These are phyloP conservation scores for Penicillium longicatenatum DNA, from an alignment of 495 filamentous ascomycete genomes.

Conservation along the genomic window DNA sequence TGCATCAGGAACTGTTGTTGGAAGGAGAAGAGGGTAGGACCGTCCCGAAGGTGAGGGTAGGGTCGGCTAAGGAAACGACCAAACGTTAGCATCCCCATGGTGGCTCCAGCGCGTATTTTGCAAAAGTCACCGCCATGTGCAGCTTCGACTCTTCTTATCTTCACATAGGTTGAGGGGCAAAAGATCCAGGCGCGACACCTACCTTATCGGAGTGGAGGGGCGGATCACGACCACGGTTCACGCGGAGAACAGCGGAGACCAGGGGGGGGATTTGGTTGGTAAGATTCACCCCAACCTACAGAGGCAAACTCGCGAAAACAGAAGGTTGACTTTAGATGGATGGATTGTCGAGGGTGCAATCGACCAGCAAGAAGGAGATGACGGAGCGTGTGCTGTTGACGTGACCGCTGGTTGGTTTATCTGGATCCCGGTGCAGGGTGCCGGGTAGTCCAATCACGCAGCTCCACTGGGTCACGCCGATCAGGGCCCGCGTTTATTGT, in stretches of 20 bases:
- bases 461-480: slow-evolving; percentile 3
- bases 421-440: background rate
- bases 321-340: background rate
- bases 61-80: slow-evolving; percentile 47
- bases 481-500: background rate
- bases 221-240: slow-evolving; percentile 17
- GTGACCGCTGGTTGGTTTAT: slow-evolving; percentile 6
- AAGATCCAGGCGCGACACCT: slow-evolving; percentile 1
- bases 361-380: slow-evolving; percentile 1
- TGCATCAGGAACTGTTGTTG: slow-evolving; percentile 49
- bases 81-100: slow-evolving; percentile 49
- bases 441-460: background rate
- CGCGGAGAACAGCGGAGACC: slow-evolving; percentile 10
- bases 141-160: slow-evolving; percentile 11
- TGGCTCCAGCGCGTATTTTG: slow-evolving; percentile 9
- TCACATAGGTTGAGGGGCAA: background rate
- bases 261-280: slow-evolving; percentile 1
- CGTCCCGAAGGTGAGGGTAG: slow-evolving; percentile 39
- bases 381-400: background rate
- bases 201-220: slow-evolving; percentile 16
- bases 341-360: background rate
- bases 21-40: slow-evolving; percentile 46
- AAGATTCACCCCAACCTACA: background rate
- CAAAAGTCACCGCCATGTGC: slow-evolving; percentile 1
- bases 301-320: background rate